These are phyloP conservation scores for Boletus coccyginus DNA, from an alignment of 768 basidiomycete genomes.

Conservation along the genomic window DNA sequence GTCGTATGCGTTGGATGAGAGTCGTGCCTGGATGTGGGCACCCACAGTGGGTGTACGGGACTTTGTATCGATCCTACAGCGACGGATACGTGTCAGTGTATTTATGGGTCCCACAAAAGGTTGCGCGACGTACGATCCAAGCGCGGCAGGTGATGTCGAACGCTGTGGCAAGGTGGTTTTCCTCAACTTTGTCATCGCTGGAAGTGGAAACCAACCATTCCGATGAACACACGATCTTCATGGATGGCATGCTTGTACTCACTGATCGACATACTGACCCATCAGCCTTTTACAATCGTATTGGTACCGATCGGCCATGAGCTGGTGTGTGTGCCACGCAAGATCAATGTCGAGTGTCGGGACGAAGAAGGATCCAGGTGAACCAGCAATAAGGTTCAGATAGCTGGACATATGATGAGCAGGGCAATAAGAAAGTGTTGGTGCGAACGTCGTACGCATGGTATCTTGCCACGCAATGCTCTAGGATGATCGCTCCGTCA, in stretches of 20 bases:
- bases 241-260: constrained; percentile 11
- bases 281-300: constrained; percentile 38
- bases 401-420: constrained; percentile 30
- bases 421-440: not conserved
- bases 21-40: constrained; percentile 48
- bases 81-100: not conserved
- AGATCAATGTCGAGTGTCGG: constrained; percentile 71
- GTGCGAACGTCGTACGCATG: constrained; percentile 42
- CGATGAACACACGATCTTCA: not conserved
- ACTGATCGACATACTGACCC: constrained; percentile 56
- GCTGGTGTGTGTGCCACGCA: constrained; percentile 71
- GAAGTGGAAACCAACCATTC: not conserved
- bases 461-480: constrained; percentile 53
- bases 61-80: constrained; percentile 41
- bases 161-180: constrained; percentile 40
- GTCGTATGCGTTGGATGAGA: constrained; percentile 42
- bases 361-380: constrained; percentile 44
- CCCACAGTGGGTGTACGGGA: constrained; percentile 58
- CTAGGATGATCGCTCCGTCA: constrained; percentile 41
- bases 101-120: not conserved
- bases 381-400: constrained; percentile 49
- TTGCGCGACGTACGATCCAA: constrained; percentile 38
- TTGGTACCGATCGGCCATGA: constrained; percentile 43
- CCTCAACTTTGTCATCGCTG: constrained; percentile 54
- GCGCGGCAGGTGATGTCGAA: constrained; percentile 51